Evolutionary conservation across 371 early-diverging fungal species (phyloP), one percentile per base, ranked within the genome.

Genomic region (Nosema muscidifuracis): DNA sequence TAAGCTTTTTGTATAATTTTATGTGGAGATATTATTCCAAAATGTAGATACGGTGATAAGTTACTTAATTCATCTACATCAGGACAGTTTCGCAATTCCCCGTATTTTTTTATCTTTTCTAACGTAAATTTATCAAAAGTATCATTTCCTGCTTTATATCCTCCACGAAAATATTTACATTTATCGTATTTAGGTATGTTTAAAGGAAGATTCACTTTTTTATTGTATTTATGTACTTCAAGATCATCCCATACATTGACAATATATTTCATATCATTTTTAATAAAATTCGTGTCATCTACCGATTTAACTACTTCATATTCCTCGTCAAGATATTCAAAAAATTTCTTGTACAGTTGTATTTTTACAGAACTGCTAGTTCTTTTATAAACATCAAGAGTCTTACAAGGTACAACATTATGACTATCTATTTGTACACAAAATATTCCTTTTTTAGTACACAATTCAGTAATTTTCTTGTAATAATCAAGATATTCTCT

Each of bases 381-480:
- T 38, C 38, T 64, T 34, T 65, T 61, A 50, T 75, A 65, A 28
- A n/a, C 28, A 28, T 30, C 34, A 16, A 70, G 7, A 26, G 51
- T 9, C 15, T 26, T 34, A 63, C 58, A 53, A 20, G 75, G 75
- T 20, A 75, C 75, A n/a, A 75, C 36, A 26, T 75, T 75, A 30
- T 75, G 75, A 20, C 69, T 22, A 60, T 75, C 75, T 2, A 43
- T 31, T 12, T 28, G 16, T 47, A 53, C n/a, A 30, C 62, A 65
- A 1, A 9, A 28, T 18, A 67, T 36, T 34, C 34, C 34, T 42
- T 36, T 20, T 22, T 62, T 22, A 16, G 28, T 50, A 40, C 70
- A 70, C 18, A 65, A 42, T 15, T 44, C 28, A 34, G 15, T 38
- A 31, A 75, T 18, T n/a, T 58, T 42, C 28, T 68, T 40, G 16